Percentiles rank a stretch among this genome's conserved stretches.
Evolutionary conservation across 1,139 yeast genomes (phyloP).

Genomic region (Blastobotrys arbuscula): DNA sequence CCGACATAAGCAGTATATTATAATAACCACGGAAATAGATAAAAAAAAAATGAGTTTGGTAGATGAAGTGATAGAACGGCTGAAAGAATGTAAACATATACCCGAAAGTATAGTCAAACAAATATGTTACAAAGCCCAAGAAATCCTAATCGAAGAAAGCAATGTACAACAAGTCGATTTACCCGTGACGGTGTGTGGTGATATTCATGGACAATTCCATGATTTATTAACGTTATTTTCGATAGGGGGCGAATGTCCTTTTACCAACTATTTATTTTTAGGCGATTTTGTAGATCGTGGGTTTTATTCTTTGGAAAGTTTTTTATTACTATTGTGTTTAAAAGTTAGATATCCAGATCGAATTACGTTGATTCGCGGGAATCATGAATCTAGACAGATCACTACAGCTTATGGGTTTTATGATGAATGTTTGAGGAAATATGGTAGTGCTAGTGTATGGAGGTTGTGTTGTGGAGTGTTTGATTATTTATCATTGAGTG

Average conservation of each 20-base stretch:
- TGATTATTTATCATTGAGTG: conserved; percentile 89
- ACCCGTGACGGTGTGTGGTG: conserved; percentile 96
- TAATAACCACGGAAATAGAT: too few relatives aligned
- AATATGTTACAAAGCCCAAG: conserved; percentile 83
- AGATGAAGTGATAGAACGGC: conserved; percentile 45
- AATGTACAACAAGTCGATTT: conserved; percentile 94
- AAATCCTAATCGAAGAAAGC: conserved; percentile 80
- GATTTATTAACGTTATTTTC: conserved; percentile 77
- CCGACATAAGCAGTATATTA: too few relatives aligned
- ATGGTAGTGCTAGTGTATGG: conserved; percentile 95
- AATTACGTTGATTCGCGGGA: conserved; percentile 87
- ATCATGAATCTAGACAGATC: conserved; percentile 94
- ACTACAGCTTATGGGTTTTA: conserved; percentile 98
- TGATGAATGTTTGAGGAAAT: conserved; percentile 91
- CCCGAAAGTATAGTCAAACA: conserved; percentile 76
- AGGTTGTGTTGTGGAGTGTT: conserved; percentile 68
- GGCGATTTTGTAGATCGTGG: conserved; percentile 94
- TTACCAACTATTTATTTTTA: conserved; percentile 65
- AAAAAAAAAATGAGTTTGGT: conserved; percentile 24
- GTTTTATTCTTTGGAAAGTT: conserved; percentile 85
- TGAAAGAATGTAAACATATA: conserved; percentile 71
- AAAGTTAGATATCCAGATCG: conserved; percentile 94
- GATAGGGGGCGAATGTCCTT: conserved; percentile 84
- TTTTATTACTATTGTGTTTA: conserved; percentile 64
- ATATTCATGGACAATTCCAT: conserved; percentile 95